Evolutionary conservation across 2,329 filamentous ascomycete genomes (phyloP), one percentile per base, ranked within the genome.

Genomic region (Aspergillus neotritici): DNA sequence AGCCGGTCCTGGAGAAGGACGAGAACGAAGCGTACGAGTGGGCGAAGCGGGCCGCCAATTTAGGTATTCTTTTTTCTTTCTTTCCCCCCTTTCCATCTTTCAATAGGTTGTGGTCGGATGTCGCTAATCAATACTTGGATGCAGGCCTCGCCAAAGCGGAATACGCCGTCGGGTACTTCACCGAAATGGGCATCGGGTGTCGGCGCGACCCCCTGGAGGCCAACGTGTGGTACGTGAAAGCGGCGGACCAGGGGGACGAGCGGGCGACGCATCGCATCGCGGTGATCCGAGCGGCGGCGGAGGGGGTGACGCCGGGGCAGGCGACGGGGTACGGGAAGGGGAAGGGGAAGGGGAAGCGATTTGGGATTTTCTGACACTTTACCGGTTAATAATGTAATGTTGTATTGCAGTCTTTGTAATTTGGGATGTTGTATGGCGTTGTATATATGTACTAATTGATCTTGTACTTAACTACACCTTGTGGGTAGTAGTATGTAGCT

Each of bases 211-310:
- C 91, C n/a, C 78, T 98, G 34, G 90, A 96, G 66, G 91, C 93
- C 54, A 98, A 98, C 60, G 87, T 95, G 28, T 97, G 90, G 91
- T 98, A 98, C 63, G 91, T 98, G 54, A 87, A 87, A 66, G 93
- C 93, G 4, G 91, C 93, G 12, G 91, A 95, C 54, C 80, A 87
- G 38, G 93, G 91, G 36, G 90, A 97, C 58, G 87, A 93, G 57
- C 81, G 89, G 45, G 93, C 93, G 39, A 91, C 85, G 65, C 85
- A 93, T 58, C 80, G 93, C 17, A 75, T 98, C 41, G 82, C 85
- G 14, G 87, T 89, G 32, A 98, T 98, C 48, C 80, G 86, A 48
- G 85, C 86, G 7, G 91, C 93, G 9, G 86, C 90, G 4, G 76
- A 77, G 4, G 80, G 79, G 3, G 71, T 57, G 4, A 62, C 64